Evolutionary conservation across 2,329 filamentous ascomycete genomes (phyloP).

Genomic region (Colletotrichum sp.): DNA sequence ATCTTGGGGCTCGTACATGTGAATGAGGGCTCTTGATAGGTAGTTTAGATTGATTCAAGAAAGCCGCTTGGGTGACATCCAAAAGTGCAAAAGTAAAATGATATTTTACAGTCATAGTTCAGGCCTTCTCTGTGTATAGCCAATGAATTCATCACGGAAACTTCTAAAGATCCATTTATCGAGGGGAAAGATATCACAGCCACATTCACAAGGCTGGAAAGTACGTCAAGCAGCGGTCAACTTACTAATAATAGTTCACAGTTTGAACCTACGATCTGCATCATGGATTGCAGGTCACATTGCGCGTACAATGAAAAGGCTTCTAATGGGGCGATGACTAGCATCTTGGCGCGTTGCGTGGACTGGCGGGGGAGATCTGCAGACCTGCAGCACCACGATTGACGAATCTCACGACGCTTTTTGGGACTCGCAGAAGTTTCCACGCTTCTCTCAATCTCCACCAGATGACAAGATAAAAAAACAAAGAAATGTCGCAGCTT

Average conservation of each 20-base stretch:
- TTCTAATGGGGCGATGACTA: neutral
- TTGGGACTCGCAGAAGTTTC: neutral
- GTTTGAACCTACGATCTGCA: neutral
- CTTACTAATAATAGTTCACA: neutral
- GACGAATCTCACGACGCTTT: neutral
- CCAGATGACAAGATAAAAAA: neutral
- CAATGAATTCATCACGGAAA: neutral
- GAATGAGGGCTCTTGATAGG: neutral
- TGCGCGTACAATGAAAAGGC: neutral
- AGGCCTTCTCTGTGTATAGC: neutral
- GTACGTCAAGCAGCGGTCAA: neutral
- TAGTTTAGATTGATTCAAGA: neutral
- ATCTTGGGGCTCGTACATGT: accelerated
- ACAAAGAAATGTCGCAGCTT: neutral
- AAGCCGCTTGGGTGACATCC: neutral
- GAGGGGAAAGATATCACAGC: neutral
- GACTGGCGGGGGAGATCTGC: neutral
- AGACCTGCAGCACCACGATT: neutral
- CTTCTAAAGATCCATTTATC: neutral
- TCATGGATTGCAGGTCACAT: neutral
- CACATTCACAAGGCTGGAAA: neutral
- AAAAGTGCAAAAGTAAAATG: neutral
- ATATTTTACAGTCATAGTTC: neutral
- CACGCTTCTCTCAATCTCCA: neutral
- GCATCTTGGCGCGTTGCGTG: neutral